Evolutionary conservation across 225 moss, liverwort and hornwort species (phyloP), one percentile per base, ranked within the genome.

Genomic region (Lunularia cruciata): DNA sequence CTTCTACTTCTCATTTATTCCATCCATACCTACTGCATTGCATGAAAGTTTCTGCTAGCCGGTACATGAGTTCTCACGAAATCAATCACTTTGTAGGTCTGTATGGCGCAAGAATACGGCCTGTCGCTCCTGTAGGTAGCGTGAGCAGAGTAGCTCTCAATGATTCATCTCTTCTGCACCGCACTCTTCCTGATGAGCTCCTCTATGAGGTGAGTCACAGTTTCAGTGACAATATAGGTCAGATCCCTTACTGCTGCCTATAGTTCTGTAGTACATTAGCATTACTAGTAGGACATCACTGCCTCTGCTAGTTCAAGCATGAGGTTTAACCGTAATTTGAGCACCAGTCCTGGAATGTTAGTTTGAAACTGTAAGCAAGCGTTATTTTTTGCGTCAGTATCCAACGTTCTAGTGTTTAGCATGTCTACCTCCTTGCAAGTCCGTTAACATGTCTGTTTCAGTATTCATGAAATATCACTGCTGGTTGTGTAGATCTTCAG

Each of bases 61-160:
- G 15, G 5, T 61, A 25, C 22, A 23, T 36, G 36, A 19, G 56
- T 60, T 35, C 47, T 47, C 48, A 67, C 53, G 32, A 38, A 35
- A 34, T 23, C 10, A 35, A 22, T 18, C 20, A 22, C 22, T 48
- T 75, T 63, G 28, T 83, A 98, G 98, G 88, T 84, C 81, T 98
- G 63, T 98, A 98, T 78, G 98, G 98, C 31, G 86, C 85, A 49
- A 88, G 93, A 75, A 81, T 98, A 77, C 87, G 98, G 43, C 98
- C 98, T 38, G 92, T 96, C 65, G 84, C 88, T 37, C 96, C 96
- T 51, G 87, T 85, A 13, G 96, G 96, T 47, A 98, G 93, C 77
- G 73, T 84, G 45, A 93, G 98, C 72, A 86, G 98, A 63, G 42
- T 77, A 70, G 83, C 88, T 70, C 84, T 78, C 9, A 51, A 73